Evolutionary conservation across 495 filamentous ascomycete genomes (phyloP).

Genomic region (Alectoria sarmentosa): DNA sequence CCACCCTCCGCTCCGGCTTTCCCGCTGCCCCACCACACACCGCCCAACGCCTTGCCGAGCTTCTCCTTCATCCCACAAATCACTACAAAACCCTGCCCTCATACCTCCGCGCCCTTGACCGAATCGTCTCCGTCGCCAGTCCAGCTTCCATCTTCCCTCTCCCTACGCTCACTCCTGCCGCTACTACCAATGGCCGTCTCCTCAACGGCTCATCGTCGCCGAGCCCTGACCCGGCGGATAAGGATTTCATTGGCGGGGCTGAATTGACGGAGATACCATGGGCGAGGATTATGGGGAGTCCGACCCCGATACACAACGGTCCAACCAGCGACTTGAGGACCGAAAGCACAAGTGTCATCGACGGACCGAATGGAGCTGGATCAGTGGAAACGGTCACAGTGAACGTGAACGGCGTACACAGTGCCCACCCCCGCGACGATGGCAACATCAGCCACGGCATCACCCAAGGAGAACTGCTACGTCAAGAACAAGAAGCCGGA

Average conservation of each 20-base stretch:
- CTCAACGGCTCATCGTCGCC: slow-evolving; percentile 36
- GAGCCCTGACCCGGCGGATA: slow-evolving; percentile 40
- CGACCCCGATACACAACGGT: slow-evolving; percentile 17
- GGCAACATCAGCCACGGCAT: slow-evolving; percentile 40
- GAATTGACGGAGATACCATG: slow-evolving; percentile 92
- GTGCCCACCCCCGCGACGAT: slow-evolving; percentile 25
- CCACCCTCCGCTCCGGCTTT: slow-evolving; percentile 63
- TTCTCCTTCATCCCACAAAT: slow-evolving; percentile 65
- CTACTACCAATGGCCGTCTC: slow-evolving; percentile 26
- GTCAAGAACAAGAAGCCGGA: slow-evolving; percentile 72
- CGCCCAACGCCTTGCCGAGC: slow-evolving; percentile 85
- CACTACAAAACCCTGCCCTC: slow-evolving; percentile 76
- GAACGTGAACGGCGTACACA: slow-evolving; percentile 54
- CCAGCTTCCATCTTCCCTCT: slow-evolving; percentile 75
- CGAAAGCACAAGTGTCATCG: slow-evolving; percentile 61
- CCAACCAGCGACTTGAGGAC: slow-evolving; percentile 40
- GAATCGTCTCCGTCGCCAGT: slow-evolving; percentile 88
- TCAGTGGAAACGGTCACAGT: slow-evolving; percentile 66
- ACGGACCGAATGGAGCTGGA: slow-evolving; percentile 63
- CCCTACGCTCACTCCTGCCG: slow-evolving; percentile 46
- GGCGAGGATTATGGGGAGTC: slow-evolving; percentile 46
- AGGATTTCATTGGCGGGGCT: slow-evolving; percentile 86
- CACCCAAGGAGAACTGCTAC: slow-evolving; percentile 67
- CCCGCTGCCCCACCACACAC: slow-evolving; percentile 77
- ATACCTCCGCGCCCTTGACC: slow-evolving; percentile 85